A percentile compares a stretch with the other conserved stretches of the same genome.
These are phyloP conservation scores for Pseudocercospora fuligena DNA, from an alignment of 2,329 filamentous ascomycete species.

Conservation along the genomic window DNA sequence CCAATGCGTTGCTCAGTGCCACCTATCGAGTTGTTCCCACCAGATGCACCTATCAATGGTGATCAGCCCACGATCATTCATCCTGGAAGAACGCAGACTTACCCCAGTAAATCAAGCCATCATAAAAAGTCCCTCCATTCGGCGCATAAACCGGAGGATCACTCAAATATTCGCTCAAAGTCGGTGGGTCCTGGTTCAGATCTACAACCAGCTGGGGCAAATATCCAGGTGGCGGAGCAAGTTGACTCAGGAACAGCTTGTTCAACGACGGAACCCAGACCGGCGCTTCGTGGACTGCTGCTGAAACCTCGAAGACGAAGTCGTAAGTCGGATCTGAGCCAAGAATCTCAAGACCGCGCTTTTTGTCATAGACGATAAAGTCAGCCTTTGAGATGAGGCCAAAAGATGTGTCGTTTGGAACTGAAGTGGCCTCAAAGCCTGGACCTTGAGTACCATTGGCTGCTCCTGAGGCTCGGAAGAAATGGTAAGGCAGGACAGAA, in stretches of 20 bases:
- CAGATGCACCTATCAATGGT: not conserved
- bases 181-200: constrained; percentile 50
- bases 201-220: constrained; percentile 43
- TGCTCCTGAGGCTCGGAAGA: constrained; percentile 13
- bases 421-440: constrained; percentile 24
- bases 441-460: constrained; percentile 13
- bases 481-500: constrained; percentile 25
- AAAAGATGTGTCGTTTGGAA: constrained; percentile 41
- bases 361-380: constrained; percentile 43
- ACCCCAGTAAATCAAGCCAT: constrained; percentile 46
- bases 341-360: constrained; percentile 39
- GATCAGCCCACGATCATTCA: not conserved
- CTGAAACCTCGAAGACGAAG: constrained; percentile 33
- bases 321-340: constrained; percentile 41
- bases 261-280: constrained; percentile 48
- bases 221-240: constrained; percentile 39
- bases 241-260: constrained; percentile 43
- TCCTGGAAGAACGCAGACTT: not conserved
- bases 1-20: constrained; percentile 42
- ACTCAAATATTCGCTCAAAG: constrained; percentile 44
- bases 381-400: constrained; percentile 29
- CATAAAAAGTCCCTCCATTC: constrained; percentile 47
- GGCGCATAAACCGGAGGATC: constrained; percentile 50
- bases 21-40: constrained; percentile 25
- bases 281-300: constrained; percentile 47